Evolutionary conservation across 2,329 filamentous ascomycete species (phyloP), one percentile per base, ranked within the genome.

Genomic region (Dothiorella sarmentorum): DNA sequence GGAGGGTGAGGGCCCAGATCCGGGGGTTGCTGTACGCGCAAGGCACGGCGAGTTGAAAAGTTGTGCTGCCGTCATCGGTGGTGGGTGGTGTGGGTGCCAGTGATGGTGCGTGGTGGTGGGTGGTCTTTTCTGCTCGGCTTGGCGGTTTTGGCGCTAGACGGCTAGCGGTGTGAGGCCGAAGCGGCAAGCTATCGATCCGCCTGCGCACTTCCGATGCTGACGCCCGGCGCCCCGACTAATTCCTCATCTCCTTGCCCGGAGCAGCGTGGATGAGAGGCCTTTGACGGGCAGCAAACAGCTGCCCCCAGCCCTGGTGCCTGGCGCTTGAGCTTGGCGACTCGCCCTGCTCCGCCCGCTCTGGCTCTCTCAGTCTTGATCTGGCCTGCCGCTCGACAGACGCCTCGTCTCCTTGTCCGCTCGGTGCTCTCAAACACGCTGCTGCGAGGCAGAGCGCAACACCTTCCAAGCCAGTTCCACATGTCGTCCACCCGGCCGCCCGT

Each of bases 381-480:
- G 43, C 13, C 43, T 45, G 43, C 24, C 24, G 24, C 13, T 26
- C 15, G 27, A 11, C 17, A 35, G 29, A 35, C 31, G 13, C 10
- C n/a, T 17, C 22, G 33, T 15, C 49, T 27, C 22, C 33, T 20
- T 37, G 47, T 31, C 47, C 31, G 29, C n/a, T n/a, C 43, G 3
- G 24, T 31, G 45, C 27, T 17, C 20, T 13, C 31, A 31, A 49
- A 18, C 31, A 31, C 11, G 20, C 47, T 33, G 29, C 26, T 24
- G 31, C 13, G 17, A 52, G 47, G 15, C 24, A 45, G 24, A 45
- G 24, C 42, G 29, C 43, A 31, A 31, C 43, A 31, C 43, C 43
- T 45, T n/a, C 18, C 31, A 37, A 45, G 56, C 56, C 42, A 18
- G 43, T 53, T 17, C 49, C 49, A 27, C 47, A 53, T 53, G 49